phyloP scores from a whole-genome alignment of 805 yeast genomes.

The Yamadazyma philogaea region DNA sequence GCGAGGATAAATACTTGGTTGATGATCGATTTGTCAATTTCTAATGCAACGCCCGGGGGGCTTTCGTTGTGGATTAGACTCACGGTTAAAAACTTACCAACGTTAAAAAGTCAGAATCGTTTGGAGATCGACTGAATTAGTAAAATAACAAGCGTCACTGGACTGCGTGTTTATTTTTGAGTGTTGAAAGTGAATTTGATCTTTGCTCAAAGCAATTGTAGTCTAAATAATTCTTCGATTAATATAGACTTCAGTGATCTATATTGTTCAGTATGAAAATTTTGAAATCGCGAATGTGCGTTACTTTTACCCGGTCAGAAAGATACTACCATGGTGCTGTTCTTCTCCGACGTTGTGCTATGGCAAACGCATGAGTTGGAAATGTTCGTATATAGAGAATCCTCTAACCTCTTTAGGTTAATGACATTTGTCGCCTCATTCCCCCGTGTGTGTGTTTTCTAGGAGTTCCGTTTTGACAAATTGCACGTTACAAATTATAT shows the following conservation, averaged over 20 bases:
- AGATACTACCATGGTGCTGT: not conserved
- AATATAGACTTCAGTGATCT: not conserved
- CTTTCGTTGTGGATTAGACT: conserved; percentile 29
- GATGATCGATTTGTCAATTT: conserved; percentile 37
- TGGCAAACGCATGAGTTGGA: too few species aligned
- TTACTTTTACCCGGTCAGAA: not conserved
- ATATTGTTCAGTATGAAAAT: not conserved
- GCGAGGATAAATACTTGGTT: conserved; percentile 55
- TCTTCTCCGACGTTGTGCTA: too few species aligned
- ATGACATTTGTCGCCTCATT: too few species aligned
- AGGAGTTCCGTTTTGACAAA: too few species aligned
- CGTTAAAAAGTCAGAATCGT: conserved; percentile 1
- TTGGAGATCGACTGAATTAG: not conserved
- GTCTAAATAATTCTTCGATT: not conserved
- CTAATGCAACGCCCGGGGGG: conserved; percentile 41
- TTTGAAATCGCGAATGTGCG: not conserved
- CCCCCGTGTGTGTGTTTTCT: too few species aligned
- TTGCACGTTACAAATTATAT: too few species aligned
- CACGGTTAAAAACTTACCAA: conserved; percentile 25
- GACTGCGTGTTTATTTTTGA: not conserved
- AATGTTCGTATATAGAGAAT: not conserved
- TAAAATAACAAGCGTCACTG: not conserved
- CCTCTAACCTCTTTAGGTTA: too few species aligned
- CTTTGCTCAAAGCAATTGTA: not conserved
- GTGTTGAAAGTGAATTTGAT: not conserved